Conservation (phyloP, 2,329 filamentous ascomycete species). For the Cordyceps cateniannulata region DNA sequence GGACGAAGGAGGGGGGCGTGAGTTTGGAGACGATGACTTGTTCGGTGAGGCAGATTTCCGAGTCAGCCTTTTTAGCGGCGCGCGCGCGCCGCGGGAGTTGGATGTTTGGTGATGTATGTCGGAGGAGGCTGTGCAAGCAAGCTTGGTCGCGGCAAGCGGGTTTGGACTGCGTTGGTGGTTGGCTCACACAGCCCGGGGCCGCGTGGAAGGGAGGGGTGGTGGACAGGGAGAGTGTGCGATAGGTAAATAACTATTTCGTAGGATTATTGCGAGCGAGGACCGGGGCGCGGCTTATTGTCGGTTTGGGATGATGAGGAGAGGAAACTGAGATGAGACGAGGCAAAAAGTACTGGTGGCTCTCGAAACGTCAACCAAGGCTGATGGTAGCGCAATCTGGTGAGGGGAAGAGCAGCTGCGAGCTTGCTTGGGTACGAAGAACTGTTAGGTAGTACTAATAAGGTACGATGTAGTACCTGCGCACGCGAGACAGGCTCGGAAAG, state of each 20-base stretch:
- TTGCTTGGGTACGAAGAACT: not conserved
- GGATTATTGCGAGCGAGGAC: not conserved
- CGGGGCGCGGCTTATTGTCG: not conserved
- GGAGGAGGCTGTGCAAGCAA: constrained; percentile 34
- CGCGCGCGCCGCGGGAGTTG: constrained; percentile 27
- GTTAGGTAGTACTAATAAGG: too few relatives aligned
- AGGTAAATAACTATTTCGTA: not conserved
- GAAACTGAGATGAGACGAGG: not conserved
- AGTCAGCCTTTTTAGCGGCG: constrained; percentile 36
- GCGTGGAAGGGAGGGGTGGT: constrained; percentile 23
- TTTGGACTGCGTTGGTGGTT: not conserved
- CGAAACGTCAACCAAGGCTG: not conserved
- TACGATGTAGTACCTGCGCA: too few relatives aligned
- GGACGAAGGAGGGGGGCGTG: not conserved
- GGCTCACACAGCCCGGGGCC: constrained; percentile 13
- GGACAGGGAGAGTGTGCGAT: not conserved
- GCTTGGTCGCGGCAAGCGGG: constrained; percentile 25
- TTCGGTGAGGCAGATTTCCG: constrained; percentile 32
- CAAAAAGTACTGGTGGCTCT: not conserved
- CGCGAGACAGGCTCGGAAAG: too few relatives aligned
- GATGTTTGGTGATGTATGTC: not conserved
- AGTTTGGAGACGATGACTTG: not conserved
- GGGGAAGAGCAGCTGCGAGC: too few relatives aligned
- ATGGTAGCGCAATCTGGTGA: not conserved
- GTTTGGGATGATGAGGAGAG: not conserved